Conservation (phyloP, 2,329 filamentous ascomycete species). For the Davidsoniella australis region DNA sequence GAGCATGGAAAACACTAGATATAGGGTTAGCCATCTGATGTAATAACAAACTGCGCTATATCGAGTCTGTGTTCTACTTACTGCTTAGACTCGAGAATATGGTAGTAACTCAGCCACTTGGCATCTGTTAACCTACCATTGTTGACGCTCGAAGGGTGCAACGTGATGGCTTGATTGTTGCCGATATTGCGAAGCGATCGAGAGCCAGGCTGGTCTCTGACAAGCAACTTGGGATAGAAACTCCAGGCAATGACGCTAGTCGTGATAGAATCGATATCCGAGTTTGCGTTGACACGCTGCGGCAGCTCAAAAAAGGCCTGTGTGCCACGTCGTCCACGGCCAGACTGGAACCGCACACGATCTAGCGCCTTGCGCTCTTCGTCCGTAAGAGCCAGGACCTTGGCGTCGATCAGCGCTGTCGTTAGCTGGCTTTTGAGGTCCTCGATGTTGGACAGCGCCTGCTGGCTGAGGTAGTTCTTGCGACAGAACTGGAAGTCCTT, state of each 20-base stretch:
- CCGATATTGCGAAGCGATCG: constrained; percentile 82
- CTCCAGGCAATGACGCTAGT: constrained; percentile 79
- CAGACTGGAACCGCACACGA: constrained; percentile 43
- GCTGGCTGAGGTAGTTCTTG: constrained; percentile 84
- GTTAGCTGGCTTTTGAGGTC: constrained; percentile 88
- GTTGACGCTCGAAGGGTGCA: constrained; percentile 83
- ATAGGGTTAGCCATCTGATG: not conserved
- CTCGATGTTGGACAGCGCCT: constrained; percentile 80
- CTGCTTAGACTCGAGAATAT: constrained; percentile 88
- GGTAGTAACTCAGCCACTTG: constrained; percentile 84
- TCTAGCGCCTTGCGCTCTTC: constrained; percentile 56
- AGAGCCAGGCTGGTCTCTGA: constrained; percentile 48
- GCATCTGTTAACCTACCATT: constrained; percentile 44
- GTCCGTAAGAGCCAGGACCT: constrained; percentile 58
- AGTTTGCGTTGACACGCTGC: constrained; percentile 54
- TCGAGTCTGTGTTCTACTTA: constrained; percentile 23
- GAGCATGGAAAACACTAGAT: constrained; percentile 63
- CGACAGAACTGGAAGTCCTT: constrained; percentile 83
- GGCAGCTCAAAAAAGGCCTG: constrained; percentile 72
- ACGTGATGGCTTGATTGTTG: constrained; percentile 77
- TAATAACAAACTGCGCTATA: not conserved
- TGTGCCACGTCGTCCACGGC: constrained; percentile 33
- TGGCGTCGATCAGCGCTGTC: constrained; percentile 68
- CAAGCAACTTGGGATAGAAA: constrained; percentile 86
- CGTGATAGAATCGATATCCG: constrained; percentile 62